Evolutionary conservation across 2,329 filamentous ascomycete species (phyloP), one percentile per base, ranked within the genome.

Genomic region (Trichoderma hamatum): DNA sequence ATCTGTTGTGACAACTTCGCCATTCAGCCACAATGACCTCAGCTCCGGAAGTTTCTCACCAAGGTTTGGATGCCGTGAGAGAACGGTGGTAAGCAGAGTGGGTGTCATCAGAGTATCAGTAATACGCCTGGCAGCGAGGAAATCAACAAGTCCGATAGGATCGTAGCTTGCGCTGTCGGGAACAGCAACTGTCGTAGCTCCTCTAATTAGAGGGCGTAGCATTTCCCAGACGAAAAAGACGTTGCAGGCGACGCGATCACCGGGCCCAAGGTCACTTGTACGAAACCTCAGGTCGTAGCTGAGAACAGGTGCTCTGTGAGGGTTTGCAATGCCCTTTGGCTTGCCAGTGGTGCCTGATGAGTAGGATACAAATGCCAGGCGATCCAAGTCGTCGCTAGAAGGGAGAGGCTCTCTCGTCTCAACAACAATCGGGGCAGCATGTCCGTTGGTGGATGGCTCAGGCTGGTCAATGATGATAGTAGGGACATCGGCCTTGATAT

Each of bases 151-250:
- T 59, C 89, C 87, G 39, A 88, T 86, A 0, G 92, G 92, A 72
- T 95, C 92, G 74, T 94, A 94, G 79, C 91, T 94, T 43, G 85
- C 86, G 73, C 92, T 88, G 73, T 95, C 92, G 1, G 92, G 90
- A 19, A 94, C 88, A 3, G 90, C 87, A 26, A 94, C 86, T 5
- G 92, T 90, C 0, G 92, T 93, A 3, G 91, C 92, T 73, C 92
- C 92, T 67, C 92, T 86, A 67, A 95, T 77, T 55, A 95, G 82
- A 10, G 92, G 92, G 5, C 92, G 90, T 67, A 95, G 78, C 68
- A 94, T 94, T 77, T 95, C 92, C 92, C 92, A 95, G 58, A 94
- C 85, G 76, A 95, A 95, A 78, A 94, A 95, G 70, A 94, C 92
- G 82, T 94, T 95, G 81, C 92, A 94, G n/a, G 92, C 92, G 13